Evolutionary conservation across 73 alveolate species (phyloP).

Genomic region (Breviolum minutum): DNA sequence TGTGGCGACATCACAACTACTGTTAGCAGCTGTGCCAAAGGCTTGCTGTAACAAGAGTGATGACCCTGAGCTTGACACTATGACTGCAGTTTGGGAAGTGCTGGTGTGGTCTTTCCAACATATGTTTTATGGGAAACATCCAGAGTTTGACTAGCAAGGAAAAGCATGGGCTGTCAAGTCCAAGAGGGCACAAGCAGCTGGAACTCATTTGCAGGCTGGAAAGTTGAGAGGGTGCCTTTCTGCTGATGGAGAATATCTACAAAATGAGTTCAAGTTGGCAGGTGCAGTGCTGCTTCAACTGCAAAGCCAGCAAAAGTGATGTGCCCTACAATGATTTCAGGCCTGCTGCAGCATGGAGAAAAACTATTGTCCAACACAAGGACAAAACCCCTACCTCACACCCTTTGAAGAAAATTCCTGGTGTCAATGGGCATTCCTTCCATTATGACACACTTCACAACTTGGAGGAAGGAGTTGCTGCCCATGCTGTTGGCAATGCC

Average conservation of each 20-base stretch:
- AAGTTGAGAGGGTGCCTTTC: too few relatives aligned
- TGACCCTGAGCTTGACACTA: neutral
- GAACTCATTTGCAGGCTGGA: neutral
- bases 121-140: neutral
- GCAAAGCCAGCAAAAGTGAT: neutral
- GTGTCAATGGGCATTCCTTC: too few relatives aligned
- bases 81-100: constrained; percentile 1
- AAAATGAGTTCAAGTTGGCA: neutral
- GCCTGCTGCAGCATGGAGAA: too few relatives aligned
- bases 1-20: too few relatives aligned
- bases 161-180: neutral
- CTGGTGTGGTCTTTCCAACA: neutral
- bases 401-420: too few relatives aligned
- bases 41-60: too few relatives aligned
- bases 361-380: too few relatives aligned
- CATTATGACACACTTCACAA: too few relatives aligned
- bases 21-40: neutral
- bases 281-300: neutral
- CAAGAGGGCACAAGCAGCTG: neutral
- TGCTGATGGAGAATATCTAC: constrained; percentile 10
- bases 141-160: neutral
- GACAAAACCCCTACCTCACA: too few relatives aligned
- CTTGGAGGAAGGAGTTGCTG: neutral
- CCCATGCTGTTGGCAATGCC: neutral
- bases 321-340: too few relatives aligned